Base-by-base conservation (phyloP, 805 yeast genomes). In the Priceomyces medius region DNA sequence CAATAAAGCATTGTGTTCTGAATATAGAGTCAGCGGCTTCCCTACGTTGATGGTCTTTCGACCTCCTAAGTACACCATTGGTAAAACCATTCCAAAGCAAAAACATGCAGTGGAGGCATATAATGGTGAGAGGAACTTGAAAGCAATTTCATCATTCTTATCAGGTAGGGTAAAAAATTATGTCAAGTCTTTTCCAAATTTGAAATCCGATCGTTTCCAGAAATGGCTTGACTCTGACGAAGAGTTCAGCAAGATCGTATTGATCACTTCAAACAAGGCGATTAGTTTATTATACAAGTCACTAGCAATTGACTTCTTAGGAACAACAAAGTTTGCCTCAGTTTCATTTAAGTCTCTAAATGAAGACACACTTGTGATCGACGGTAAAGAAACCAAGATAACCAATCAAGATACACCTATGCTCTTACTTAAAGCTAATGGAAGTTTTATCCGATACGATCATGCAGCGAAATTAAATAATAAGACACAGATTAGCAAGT, bases 11-110 rank as follows among this genome's bases (percentile, higher is more conserved):
- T 58, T 93, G 3, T 93, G 99, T 66, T 64, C 80, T 17, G 63
- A 74, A 42, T 74, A 83, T 59, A 71, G 75, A 41, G 66, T 93
- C 21, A 71, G 78, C 50, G 95, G 96, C 0, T 91, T 76, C 62
- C 99, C 99, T 7, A 87, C 97, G 0, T 60, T 93, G 21, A 64
- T 82, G 66, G 83, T 84, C 3, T 90, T 85, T 64, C 76, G 91
- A 53, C 96, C 97, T 1, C 89, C 93, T 16, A 87, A 86, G 55
- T 66, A 59, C 38, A 58, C 54, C 13, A 32, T 48, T 40, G 50
- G 43, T 38, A 51, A 36, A 38, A 48, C 41, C 7, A 39, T 28
- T 10, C 35, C 31, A n/a, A 26, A 31, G 9, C 27, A 46, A 2
- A 58, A 54, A 7, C 84, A 79, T 59, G 77, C 77, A 0, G 65